Evolutionary conservation across 2,329 filamentous ascomycete genomes (phyloP), one percentile per base, ranked within the genome.

Genomic region (Hysterium pulicare): DNA sequence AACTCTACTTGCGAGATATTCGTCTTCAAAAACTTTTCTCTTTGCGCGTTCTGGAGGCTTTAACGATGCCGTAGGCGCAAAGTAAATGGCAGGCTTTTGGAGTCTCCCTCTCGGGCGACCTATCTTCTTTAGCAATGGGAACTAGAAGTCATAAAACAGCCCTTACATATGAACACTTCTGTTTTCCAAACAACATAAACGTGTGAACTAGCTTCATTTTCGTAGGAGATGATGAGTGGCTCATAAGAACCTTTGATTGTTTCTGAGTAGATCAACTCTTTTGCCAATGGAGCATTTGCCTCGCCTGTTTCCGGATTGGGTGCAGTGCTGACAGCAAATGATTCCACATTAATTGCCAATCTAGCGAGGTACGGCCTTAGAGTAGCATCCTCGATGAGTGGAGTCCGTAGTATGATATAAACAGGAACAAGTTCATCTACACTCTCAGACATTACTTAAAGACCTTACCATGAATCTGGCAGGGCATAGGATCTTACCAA

Each of bases 351-450:
- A 45, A 90, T 75, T 19, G 77, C 72, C n/a, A 90, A 68, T 43
- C 83, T 74, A 38, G 73, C 71, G 26, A 89, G 70, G 42, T 81
- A 81, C 26, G 77, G 73, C 42, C 77, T 73, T 16, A 89, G 67
- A 0, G 71, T 69, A 23, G 71, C 62, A 46, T 84, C 76, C 42
- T 81, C 76, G 42, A 77, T 71, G 56, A 77, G 73, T 3, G 82
- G 81, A 7, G 82, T 82, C 55, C 79, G 78, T 44, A 90, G 74
- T 9, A 87, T 73, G 48, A 90, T 70, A 57, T 86, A 81, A 15
- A 89, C 74, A 49, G 83, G 72, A 43, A 86, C 75, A 20, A 80
- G 81, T 71, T 90, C 86, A 77, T 90, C 86, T 90, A 69, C 44
- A 60, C 38, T 58, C 71, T 70, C 76, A 68, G 54, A 55, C 24